These are phyloP conservation scores for Cryphonectria radicalis DNA, from an alignment of 2,329 filamentous ascomycete species.

Conservation along the genomic window DNA sequence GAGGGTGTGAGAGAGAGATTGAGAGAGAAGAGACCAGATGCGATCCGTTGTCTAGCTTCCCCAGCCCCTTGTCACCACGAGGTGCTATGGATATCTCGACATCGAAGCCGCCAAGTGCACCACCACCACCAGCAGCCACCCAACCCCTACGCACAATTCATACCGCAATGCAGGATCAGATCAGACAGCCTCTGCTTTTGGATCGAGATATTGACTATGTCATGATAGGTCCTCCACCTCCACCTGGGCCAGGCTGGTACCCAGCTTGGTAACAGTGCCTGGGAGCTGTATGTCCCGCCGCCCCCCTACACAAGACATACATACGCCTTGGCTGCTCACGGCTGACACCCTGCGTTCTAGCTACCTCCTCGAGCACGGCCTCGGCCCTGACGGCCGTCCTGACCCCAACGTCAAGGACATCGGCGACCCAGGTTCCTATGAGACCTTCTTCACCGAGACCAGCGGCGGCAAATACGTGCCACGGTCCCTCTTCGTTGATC, in stretches of 20 bases:
- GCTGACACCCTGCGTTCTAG: slow-evolving; percentile 44
- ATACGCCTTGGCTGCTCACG: slow-evolving; percentile 31
- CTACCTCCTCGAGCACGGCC: slow-evolving; percentile 74
- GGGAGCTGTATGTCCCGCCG: slow-evolving; percentile 68
- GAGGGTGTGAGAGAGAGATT: not conserved
- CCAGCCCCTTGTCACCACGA: not conserved
- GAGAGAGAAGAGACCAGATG: not conserved
- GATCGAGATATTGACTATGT: slow-evolving; percentile 20
- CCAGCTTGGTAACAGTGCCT: slow-evolving; percentile 76
- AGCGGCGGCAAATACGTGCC: slow-evolving; percentile 73
- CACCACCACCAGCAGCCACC: not conserved
- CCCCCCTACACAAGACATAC: not conserved
- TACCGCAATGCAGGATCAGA: not conserved
- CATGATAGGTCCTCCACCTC: slow-evolving; percentile 62
- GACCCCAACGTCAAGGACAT: slow-evolving; percentile 64
- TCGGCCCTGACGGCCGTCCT: slow-evolving; percentile 66
- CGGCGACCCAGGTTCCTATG: slow-evolving; percentile 66
- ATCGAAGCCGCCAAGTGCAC: not conserved
- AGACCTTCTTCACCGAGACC: slow-evolving; percentile 77
- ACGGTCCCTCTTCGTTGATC: slow-evolving; percentile 72
- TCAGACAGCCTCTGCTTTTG: not conserved
- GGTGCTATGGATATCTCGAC: slow-evolving; percentile 1
- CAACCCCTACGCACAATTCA: not conserved
- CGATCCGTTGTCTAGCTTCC: not conserved
- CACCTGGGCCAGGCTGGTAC: slow-evolving; percentile 71